Percentiles rank a stretch among this genome's conserved stretches.
phyloP scores from a whole-genome alignment of 352 stramenopile genomes.

The Globisporangium canariense region DNA sequence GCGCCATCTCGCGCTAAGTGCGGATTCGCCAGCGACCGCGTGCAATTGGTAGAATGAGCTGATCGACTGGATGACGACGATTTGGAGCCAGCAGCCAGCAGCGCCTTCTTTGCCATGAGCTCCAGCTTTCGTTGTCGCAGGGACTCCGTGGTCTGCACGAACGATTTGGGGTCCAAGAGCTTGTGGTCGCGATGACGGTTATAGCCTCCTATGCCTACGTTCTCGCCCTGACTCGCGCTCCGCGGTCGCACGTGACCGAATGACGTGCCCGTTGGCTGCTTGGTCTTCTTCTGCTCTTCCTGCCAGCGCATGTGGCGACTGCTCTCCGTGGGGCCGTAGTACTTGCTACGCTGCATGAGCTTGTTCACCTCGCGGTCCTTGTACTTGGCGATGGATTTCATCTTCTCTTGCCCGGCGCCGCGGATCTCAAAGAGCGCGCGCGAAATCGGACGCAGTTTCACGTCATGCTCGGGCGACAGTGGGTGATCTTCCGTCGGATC shows the following conservation, averaged over 20 bases:
- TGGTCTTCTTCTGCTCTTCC: slow-evolving; percentile 55
- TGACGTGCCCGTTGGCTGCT: slow-evolving; percentile 14
- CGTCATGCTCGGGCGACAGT: slow-evolving; percentile 31
- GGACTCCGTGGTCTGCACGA: slow-evolving; percentile 57
- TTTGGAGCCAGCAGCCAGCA: slow-evolving; percentile 1
- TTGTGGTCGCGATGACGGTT: slow-evolving; percentile 28
- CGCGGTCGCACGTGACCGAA: slow-evolving; percentile 16
- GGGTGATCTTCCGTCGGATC: slow-evolving; percentile 50
- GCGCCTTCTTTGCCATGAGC: slow-evolving; percentile 15
- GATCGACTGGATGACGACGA: not conserved
- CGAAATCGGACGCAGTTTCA: slow-evolving; percentile 73
- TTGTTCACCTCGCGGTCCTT: slow-evolving; percentile 51
- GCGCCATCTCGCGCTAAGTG: not conserved
- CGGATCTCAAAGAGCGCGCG: slow-evolving; percentile 76
- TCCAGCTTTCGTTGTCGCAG: slow-evolving; percentile 30
- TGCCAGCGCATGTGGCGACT: slow-evolving; percentile 77
- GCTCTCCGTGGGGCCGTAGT: slow-evolving; percentile 77
- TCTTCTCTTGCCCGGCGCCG: slow-evolving; percentile 52
- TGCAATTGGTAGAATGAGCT: not conserved
- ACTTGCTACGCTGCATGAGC: slow-evolving; percentile 62
- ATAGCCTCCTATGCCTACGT: slow-evolving; percentile 22
- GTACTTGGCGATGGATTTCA: slow-evolving; percentile 47
- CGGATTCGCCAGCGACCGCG: slow-evolving; percentile 10
- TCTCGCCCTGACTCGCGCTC: slow-evolving; percentile 39
- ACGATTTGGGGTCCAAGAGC: slow-evolving; percentile 47